These are phyloP conservation scores for Chloranthus sessilifolius DNA, from an alignment of 164 flowering plant genomes.

Conservation along the genomic window DNA sequence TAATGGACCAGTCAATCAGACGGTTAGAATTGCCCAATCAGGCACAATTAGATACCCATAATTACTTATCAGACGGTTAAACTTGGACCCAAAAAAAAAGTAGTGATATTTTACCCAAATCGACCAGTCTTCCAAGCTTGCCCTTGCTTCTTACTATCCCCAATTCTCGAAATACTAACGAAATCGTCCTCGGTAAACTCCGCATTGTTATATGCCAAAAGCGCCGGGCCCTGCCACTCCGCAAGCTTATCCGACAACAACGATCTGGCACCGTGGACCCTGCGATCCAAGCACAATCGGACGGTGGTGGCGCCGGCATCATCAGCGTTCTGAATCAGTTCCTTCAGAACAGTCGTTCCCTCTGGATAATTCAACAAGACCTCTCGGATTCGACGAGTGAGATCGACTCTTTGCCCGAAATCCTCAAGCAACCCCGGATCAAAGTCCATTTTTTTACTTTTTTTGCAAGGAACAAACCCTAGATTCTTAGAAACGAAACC, in stretches of 20 bases:
- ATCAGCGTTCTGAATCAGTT: constrained; percentile 93
- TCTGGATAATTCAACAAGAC: constrained; percentile 88
- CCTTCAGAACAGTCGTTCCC: constrained; percentile 88
- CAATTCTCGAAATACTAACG: constrained; percentile 80
- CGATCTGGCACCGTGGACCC: constrained; percentile 51
- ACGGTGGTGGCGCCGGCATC: constrained; percentile 91
- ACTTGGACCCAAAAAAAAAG: too few species aligned
- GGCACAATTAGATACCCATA: too few species aligned
- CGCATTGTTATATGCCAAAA: constrained; percentile 77
- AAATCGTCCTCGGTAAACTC: constrained; percentile 89
- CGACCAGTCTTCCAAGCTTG: constrained; percentile 97
- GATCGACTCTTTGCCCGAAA: constrained; percentile 97
- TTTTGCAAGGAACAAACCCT: not conserved
- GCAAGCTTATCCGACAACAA: constrained; percentile 51
- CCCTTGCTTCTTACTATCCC: constrained; percentile 73
- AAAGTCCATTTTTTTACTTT: constrained; percentile 25
- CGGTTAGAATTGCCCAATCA: too few species aligned
- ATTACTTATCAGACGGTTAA: too few species aligned
- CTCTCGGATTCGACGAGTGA: constrained; percentile 92
- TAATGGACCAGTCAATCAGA: too few species aligned
- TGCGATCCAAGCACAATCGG: constrained; percentile 76
- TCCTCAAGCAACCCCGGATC: constrained; percentile 64
- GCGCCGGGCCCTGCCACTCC: constrained; percentile 87
- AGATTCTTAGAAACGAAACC: not conserved
- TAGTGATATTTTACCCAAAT: constrained; percentile 94